phyloP scores from a whole-genome alignment of 2,329 filamentous ascomycete genomes.

The Venturia effusa region DNA sequence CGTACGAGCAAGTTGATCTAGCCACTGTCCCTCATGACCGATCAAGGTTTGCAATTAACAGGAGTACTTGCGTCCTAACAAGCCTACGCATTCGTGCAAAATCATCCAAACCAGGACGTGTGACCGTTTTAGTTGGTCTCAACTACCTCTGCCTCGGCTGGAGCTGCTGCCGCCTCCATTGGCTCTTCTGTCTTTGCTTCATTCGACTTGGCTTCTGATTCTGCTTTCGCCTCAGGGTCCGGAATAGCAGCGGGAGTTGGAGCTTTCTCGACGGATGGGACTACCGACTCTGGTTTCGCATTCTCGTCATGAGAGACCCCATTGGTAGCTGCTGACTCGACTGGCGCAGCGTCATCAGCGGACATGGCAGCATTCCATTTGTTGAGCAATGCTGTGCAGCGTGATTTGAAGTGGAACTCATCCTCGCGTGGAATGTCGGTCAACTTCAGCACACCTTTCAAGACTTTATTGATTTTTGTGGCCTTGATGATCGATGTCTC shows the following conservation, averaged over 20 bases:
- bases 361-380: conserved; percentile 75
- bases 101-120: not conserved
- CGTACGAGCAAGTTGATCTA: not conserved
- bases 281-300: not conserved
- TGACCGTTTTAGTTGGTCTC: not conserved
- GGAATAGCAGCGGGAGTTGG: not conserved
- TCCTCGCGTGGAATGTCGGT: conserved; percentile 77
- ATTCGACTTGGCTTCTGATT: not conserved
- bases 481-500: conserved; percentile 79
- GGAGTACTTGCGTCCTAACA: not conserved
- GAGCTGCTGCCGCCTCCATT: not conserved
- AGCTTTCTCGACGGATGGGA: not conserved
- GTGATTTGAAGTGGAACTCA: conserved; percentile 78
- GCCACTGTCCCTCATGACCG: not conserved
- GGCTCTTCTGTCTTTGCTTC: not conserved
- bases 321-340: not conserved
- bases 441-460: conserved; percentile 88
- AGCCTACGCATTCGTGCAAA: not conserved
- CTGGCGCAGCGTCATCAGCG: conserved; percentile 1
- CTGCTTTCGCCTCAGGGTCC: not conserved
- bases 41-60: not conserved
- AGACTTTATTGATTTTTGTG: conserved; percentile 98
- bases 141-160: not conserved
- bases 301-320: conserved; percentile 8
- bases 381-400: conserved; percentile 67